A percentile compares a stretch with the other conserved stretches of the same genome.
These are phyloP conservation scores for Epichloe festucae DNA, from an alignment of 2,329 filamentous ascomycete species.

Conservation along the genomic window DNA sequence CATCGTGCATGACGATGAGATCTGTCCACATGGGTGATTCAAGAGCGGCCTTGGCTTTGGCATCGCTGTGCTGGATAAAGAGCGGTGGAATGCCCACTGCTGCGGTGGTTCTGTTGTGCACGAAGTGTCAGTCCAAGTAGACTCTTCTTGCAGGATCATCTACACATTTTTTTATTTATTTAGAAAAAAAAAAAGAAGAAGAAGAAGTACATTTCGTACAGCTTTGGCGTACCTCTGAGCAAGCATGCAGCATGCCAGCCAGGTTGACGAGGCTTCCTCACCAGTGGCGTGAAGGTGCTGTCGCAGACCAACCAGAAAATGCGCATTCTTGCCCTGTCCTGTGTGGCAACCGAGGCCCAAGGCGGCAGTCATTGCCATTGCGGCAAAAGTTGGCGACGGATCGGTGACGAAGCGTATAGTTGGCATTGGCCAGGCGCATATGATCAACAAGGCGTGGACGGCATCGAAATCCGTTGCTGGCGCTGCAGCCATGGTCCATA, in stretches of 20 bases:
- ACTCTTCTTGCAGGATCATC: background rate
- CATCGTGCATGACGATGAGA: slow-evolving; percentile 30
- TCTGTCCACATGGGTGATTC: slow-evolving; percentile 29
- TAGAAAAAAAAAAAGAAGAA: background rate
- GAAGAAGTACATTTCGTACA: background rate
- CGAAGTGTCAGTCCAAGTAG: slow-evolving; percentile 7
- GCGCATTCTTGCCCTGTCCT: slow-evolving; percentile 35
- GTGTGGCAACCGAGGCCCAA: slow-evolving; percentile 39
- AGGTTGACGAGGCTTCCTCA: slow-evolving; percentile 39
- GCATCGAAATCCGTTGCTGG: slow-evolving; percentile 32
- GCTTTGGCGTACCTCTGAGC: slow-evolving; percentile 29
- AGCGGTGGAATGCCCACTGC: slow-evolving; percentile 34
- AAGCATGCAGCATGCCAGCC: slow-evolving; percentile 40
- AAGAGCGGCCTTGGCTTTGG: slow-evolving; percentile 26
- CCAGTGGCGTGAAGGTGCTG: slow-evolving; percentile 32
- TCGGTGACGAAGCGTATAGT: slow-evolving; percentile 38
- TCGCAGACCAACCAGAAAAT: slow-evolving; percentile 32
- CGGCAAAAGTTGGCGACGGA: slow-evolving; percentile 33
- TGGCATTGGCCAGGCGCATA: slow-evolving; percentile 39
- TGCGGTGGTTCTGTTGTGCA: slow-evolving; percentile 21
- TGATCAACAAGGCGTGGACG: slow-evolving; percentile 38
- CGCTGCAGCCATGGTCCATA: slow-evolving; percentile 29
- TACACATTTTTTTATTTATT: too few relatives aligned
- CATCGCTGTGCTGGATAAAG: slow-evolving; percentile 37
- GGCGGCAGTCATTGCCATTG: slow-evolving; percentile 33